These are phyloP conservation scores for Saccharum officinarum DNA, from an alignment of 176 grass and related monocot genomes.

Conservation along the genomic window DNA sequence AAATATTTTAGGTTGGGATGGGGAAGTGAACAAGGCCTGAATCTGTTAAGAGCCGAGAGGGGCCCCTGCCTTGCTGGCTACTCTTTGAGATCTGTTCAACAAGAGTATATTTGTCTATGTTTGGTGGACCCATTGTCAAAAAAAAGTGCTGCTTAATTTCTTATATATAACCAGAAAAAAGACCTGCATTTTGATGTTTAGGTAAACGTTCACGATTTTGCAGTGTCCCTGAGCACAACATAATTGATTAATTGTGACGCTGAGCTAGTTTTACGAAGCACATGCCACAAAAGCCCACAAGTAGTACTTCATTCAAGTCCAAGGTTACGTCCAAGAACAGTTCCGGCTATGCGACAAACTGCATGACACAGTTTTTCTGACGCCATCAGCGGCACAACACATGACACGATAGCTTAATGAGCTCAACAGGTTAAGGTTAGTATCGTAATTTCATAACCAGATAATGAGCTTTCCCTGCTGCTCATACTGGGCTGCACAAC, in stretches of 20 bases:
- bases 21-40: too few species aligned
- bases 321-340: neutral
- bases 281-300: neutral
- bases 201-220: neutral
- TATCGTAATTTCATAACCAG: neutral
- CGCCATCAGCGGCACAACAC: neutral
- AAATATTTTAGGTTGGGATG: too few species aligned
- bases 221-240: neutral
- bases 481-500: neutral
- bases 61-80: too few species aligned
- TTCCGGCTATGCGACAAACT: neutral
- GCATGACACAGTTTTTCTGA: neutral
- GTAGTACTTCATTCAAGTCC: neutral
- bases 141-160: neutral
- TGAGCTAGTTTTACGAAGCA: neutral
- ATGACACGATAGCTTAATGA: neutral
- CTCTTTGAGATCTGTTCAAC: too few species aligned
- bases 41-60: too few species aligned
- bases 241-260: neutral
- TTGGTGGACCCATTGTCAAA: neutral
- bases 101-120: neutral
- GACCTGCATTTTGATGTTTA: neutral
- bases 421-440: neutral
- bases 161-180: too few species aligned
- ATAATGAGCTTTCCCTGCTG: neutral